phyloP scores from a whole-genome alignment of 257 asterid genomes.

The Lavandula angustifolia region DNA sequence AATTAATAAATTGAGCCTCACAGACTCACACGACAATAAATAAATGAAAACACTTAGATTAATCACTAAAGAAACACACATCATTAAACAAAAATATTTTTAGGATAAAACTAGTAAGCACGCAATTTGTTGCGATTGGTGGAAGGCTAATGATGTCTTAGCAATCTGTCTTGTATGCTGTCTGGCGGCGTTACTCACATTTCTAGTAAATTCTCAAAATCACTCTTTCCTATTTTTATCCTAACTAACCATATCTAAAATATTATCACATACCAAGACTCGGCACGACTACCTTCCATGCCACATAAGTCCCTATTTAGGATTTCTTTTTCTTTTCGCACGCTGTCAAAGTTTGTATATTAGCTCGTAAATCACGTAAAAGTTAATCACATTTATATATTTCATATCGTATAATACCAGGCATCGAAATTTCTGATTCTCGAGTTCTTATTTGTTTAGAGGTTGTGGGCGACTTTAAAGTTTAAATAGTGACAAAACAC shows the following conservation, averaged over 20 bases:
- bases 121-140: constrained; percentile 40
- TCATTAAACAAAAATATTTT: neutral
- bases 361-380: too few relatives aligned
- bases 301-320: constrained; percentile 19
- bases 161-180: constrained; percentile 12
- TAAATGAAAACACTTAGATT: too few relatives aligned
- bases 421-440: neutral
- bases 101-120: constrained; percentile 24
- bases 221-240: constrained; percentile 6
- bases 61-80: too few relatives aligned
- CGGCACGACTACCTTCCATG: neutral
- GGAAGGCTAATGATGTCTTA: constrained; percentile 22
- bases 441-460: constrained; percentile 3
- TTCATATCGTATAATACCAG: too few relatives aligned
- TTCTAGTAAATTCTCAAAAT: constrained; percentile 18
- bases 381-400: too few relatives aligned
- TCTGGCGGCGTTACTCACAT: constrained; percentile 40
- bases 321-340: neutral
- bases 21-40: too few relatives aligned
- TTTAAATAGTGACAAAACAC: constrained; percentile 11
- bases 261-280: neutral
- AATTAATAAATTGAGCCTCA: too few relatives aligned
- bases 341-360: neutral
- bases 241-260: constrained; percentile 6
- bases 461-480: neutral